A percentile compares a stretch with the other conserved stretches of the same genome.
These are phyloP conservation scores for Rhodotorula sp. DNA, from an alignment of 1,284 basidiomycete species.

Conservation along the genomic window DNA sequence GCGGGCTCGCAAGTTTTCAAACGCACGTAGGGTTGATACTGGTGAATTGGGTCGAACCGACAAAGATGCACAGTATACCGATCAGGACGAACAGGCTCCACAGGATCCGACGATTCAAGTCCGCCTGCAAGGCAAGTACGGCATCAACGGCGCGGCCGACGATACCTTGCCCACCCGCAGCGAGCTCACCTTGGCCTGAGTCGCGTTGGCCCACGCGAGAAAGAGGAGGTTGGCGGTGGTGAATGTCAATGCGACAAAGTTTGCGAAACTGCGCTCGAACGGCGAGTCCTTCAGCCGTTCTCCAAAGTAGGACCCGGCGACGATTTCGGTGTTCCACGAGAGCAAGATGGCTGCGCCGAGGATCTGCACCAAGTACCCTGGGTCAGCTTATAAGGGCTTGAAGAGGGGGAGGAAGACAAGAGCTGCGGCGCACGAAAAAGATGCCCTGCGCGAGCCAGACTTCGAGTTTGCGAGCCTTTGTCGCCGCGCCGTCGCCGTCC, in stretches of 20 bases:
- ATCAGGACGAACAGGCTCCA: constrained; percentile 27
- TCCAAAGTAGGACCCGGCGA: constrained; percentile 39
- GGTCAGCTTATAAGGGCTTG: no score
- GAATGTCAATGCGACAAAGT: constrained; percentile 42
- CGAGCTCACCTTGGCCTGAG: constrained; percentile 22
- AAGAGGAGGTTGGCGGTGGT: constrained; percentile 41
- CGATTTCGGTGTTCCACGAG: constrained; percentile 40
- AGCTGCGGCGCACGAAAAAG: constrained; percentile 33
- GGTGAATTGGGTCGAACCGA: constrained; percentile 36
- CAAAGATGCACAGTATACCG: constrained; percentile 28
- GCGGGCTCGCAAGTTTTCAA: neutral
- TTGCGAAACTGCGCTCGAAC: constrained; percentile 32
- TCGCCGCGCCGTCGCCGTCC: constrained; percentile 1
- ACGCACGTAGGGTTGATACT: constrained; percentile 26
- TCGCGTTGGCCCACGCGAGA: constrained; percentile 36
- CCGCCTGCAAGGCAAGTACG: constrained; percentile 10
- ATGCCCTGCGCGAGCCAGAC: constrained; percentile 30
- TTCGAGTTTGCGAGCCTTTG: constrained; percentile 21
- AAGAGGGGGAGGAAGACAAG: no score
- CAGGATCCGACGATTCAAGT: constrained; percentile 28
- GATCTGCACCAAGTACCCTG: constrained; percentile 1
- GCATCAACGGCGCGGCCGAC: neutral
- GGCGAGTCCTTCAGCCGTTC: constrained; percentile 33
- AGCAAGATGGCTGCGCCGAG: constrained; percentile 39
- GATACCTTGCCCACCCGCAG: no score